A percentile compares a stretch with the other conserved stretches of the same genome.
Evolutionary conservation across 345 rosid genomes (phyloP).

Genomic region (Salix arbutifolia): DNA sequence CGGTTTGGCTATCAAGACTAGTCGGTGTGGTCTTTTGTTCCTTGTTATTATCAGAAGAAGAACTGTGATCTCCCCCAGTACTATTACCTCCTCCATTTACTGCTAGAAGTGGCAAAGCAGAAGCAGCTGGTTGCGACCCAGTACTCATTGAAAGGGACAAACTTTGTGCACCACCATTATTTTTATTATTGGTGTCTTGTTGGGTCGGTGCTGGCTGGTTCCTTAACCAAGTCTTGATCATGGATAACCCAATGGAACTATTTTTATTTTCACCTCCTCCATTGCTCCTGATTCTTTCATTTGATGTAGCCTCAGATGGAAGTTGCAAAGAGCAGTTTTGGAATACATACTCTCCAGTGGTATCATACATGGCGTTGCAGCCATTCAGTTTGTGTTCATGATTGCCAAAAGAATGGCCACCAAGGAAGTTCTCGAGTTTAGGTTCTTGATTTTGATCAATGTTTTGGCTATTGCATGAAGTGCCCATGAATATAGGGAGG

Average conservation of each 20-base stretch:
- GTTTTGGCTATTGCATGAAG: slow-evolving; percentile 16
- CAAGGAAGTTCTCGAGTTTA: slow-evolving; percentile 29
- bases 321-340: slow-evolving; percentile 18
- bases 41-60: slow-evolving; percentile 17
- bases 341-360: slow-evolving; percentile 11
- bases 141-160: slow-evolving; percentile 49
- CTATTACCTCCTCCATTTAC: slow-evolving; percentile 10
- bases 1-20: slow-evolving; percentile 15
- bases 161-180: slow-evolving; percentile 35
- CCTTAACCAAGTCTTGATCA: slow-evolving; percentile 79
- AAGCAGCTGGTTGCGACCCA: slow-evolving; percentile 14
- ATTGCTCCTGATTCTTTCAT: slow-evolving; percentile 15
- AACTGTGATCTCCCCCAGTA: slow-evolving; percentile 14
- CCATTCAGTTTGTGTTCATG: slow-evolving; percentile 12
- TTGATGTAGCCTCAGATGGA: slow-evolving; percentile 2
- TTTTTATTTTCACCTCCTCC: slow-evolving; percentile 14
- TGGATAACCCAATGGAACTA: slow-evolving; percentile 60
- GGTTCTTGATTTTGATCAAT: slow-evolving; percentile 14
- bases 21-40: slow-evolving; percentile 3
- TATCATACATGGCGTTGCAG: background rate
- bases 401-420: slow-evolving; percentile 8
- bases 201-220: slow-evolving; percentile 49
- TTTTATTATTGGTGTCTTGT: slow-evolving; percentile 21
- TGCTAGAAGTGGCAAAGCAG: slow-evolving; percentile 11
- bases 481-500: slow-evolving; percentile 21